A percentile compares a stretch with the other conserved stretches of the same genome.
phyloP scores from a whole-genome alignment of 164 flowering plant species.

The Stephania cephalantha region DNA sequence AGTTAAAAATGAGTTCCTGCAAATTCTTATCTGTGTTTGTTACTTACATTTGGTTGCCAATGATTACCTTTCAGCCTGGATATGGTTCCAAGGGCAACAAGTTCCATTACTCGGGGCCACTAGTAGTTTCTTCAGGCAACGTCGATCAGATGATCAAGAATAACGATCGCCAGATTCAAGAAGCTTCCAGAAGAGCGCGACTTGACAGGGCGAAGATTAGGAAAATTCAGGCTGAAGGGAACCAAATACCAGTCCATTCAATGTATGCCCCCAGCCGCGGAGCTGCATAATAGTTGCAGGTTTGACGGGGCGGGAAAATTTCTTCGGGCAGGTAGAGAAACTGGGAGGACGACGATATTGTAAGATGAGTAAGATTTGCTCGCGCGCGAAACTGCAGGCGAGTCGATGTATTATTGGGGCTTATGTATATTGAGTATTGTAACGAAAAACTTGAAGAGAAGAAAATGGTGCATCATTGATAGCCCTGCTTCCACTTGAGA shows the following conservation, averaged over 20 bases:
- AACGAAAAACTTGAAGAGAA: constrained; percentile 13
- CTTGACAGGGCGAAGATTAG: constrained; percentile 62
- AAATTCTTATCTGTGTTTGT: not conserved
- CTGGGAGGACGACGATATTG: not conserved
- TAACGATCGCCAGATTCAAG: constrained; percentile 92
- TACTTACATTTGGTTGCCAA: not conserved
- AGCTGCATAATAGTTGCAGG: constrained; percentile 8
- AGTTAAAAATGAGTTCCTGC: not conserved
- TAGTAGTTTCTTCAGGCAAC: constrained; percentile 68
- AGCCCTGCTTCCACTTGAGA: constrained; percentile 2
- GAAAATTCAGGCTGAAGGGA: constrained; percentile 52
- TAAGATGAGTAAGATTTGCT: constrained; percentile 5
- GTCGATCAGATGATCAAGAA: constrained; percentile 89
- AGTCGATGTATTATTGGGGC: not conserved
- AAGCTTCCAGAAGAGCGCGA: constrained; percentile 84
- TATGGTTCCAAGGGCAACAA: constrained; percentile 86
- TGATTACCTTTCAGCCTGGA: constrained; percentile 42
- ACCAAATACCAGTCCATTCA: constrained; percentile 37
- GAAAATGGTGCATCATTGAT: not conserved
- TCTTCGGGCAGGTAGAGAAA: not conserved
- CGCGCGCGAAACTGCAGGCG: constrained; percentile 5
- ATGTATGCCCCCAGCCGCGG: constrained; percentile 48
- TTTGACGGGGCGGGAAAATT: not conserved
- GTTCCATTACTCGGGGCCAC: constrained; percentile 92
- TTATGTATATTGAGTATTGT: constrained; percentile 12